Evolutionary conservation across 139 green algal genomes (phyloP).

Genomic region (Zygnema cylindricum): DNA sequence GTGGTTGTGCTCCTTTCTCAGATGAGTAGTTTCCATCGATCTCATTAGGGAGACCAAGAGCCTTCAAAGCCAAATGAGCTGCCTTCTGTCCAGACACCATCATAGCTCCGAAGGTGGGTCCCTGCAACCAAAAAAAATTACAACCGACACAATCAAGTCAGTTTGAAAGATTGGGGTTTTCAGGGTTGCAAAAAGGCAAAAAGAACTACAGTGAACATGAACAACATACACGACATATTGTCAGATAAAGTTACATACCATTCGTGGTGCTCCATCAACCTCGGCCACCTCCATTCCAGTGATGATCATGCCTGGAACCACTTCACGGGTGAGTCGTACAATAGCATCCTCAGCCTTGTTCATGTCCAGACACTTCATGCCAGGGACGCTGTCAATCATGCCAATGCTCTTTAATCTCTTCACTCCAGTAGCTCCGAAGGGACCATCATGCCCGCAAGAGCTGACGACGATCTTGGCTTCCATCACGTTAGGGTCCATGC

Average conservation of each 20-base stretch:
- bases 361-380: slow-evolving; percentile 98
- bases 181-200: not conserved
- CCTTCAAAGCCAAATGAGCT: slow-evolving; percentile 86
- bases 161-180: not conserved
- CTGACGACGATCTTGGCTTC: slow-evolving; percentile 88
- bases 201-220: not conserved
- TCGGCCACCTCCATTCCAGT: slow-evolving; percentile 91
- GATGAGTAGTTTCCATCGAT: slow-evolving; percentile 40
- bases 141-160: not conserved
- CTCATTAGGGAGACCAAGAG: slow-evolving; percentile 68
- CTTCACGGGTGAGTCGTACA: slow-evolving; percentile 82
- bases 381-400: slow-evolving; percentile 81
- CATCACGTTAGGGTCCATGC: slow-evolving; percentile 82
- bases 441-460: slow-evolving; percentile 92
- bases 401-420: slow-evolving; percentile 90
- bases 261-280: slow-evolving; percentile 62
- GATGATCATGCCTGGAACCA: slow-evolving; percentile 95
- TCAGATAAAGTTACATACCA: slow-evolving; percentile 43
- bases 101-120: slow-evolving; percentile 96
- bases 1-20: not conserved
- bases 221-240: too few relatives aligned
- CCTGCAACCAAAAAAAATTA: slow-evolving; percentile 64
- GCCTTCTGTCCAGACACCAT: slow-evolving; percentile 91
- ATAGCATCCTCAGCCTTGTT: slow-evolving; percentile 90
- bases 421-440: slow-evolving; percentile 89